Evolutionary conservation across 2,329 filamentous ascomycete genomes (phyloP), one percentile per base, ranked within the genome.

Genomic region (Beauveria medogensis): DNA sequence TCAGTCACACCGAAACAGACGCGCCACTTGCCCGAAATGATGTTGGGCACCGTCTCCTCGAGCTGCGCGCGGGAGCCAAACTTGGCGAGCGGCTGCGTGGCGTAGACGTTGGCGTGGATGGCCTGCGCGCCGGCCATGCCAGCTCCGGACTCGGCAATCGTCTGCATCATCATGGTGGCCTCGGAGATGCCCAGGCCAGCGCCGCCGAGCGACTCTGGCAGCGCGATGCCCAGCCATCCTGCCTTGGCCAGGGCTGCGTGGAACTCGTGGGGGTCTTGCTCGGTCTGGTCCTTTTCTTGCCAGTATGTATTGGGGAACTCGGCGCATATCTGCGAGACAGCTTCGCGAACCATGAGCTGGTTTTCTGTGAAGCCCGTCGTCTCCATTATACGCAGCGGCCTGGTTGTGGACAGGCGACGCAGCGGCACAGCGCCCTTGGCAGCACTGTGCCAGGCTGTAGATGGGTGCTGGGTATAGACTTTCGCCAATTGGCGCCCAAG

Each of bases 1-100:
- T 93, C 90, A n/a, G 89, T 93, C 2, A 94, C 90, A 14, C 90
- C 90, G 65, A 94, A 94, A 69, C 90, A 94, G 0, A 84, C 85
- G 59, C 90, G 78, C 80, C 81, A 89, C 65, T 85, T 79, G 2
- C 90, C 90, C 7, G 81, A 81, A 44, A 94, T 87, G 62, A 94
- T 85, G 55, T 84, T 84, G 0, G 88, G 85, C 10, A 94, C 80
- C 30, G 85, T 88, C 5, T 76, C 75, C 59, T 83, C 72, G 3
- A 86, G 74, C 72, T 93, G 89, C 57, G 83, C 80, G 5, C 78
- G 70, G 0, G 83, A 87, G 1, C 87, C 89, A 65, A 92, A 93
- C 66, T 82, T 87, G 2, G 89, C 87, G 3, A 94, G 78, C 43
- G 84, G 83, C 69, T 92, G 89, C 0, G 89, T 92, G 2, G 87